A percentile compares a stretch with the other conserved stretches of the same genome.
Conservation (phyloP, 495 filamentous ascomycete species). For the Clavariopsis aquatica region DNA sequence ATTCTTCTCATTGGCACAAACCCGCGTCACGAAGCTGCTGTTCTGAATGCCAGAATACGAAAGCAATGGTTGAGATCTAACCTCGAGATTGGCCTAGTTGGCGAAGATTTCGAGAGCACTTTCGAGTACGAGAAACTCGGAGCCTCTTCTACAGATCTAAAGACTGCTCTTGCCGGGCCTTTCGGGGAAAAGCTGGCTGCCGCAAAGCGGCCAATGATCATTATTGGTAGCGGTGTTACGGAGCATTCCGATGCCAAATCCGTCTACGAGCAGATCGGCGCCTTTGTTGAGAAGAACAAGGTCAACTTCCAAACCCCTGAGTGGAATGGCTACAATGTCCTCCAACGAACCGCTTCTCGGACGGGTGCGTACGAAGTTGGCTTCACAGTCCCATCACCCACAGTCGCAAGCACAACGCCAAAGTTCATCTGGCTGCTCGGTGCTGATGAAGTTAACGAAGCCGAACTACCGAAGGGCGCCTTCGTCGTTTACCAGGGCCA, state of each 20-base stretch:
- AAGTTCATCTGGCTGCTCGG: slow-evolving; percentile 98
- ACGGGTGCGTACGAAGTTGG: slow-evolving; percentile 93
- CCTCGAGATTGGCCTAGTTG: slow-evolving; percentile 87
- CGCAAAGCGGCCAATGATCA: slow-evolving; percentile 93
- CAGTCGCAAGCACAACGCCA: slow-evolving; percentile 75
- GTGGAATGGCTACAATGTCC: slow-evolving; percentile 97
- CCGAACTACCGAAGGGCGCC: slow-evolving; percentile 86
- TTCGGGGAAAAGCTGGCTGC: slow-evolving; percentile 88
- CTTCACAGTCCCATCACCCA: slow-evolving; percentile 78
- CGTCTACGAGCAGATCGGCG: slow-evolving; percentile 84
- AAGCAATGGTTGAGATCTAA: slow-evolving; percentile 98
- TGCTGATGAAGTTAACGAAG: slow-evolving; percentile 80
- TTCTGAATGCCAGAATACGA: slow-evolving; percentile 91
- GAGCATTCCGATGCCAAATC: slow-evolving; percentile 89
- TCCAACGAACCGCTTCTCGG: slow-evolving; percentile 89
- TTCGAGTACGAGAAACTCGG: slow-evolving; percentile 93
- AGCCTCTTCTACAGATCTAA: slow-evolving; percentile 70
- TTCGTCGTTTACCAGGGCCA: slow-evolving; percentile 98
- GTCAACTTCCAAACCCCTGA: slow-evolving; percentile 82
- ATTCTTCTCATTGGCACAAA: slow-evolving; percentile 94
- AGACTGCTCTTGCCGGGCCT: slow-evolving; percentile 77
- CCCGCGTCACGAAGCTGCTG: slow-evolving; percentile 88
- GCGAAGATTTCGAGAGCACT: slow-evolving; percentile 85
- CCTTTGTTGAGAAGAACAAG: slow-evolving; percentile 89
- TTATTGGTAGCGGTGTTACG: slow-evolving; percentile 83